Conservation (phyloP, 768 basidiomycete species). For the Mycena leptocephala region DNA sequence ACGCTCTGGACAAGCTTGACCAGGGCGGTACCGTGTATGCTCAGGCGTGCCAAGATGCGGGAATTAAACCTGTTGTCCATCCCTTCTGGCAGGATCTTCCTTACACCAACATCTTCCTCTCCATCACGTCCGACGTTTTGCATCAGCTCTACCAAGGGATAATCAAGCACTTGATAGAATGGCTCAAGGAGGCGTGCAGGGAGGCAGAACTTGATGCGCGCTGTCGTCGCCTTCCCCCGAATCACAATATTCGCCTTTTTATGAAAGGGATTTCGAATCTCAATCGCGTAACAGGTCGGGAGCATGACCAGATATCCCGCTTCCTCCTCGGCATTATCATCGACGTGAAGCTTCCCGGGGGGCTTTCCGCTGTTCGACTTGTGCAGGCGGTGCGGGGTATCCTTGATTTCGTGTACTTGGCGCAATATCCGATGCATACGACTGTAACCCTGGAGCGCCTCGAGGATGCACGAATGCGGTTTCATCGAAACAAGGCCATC, state of each 20-base stretch:
- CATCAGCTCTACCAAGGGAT: too few species aligned
- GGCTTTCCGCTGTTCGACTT: neutral
- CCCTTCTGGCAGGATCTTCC: conserved; percentile 40
- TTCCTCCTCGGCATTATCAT: too few species aligned
- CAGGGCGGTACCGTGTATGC: conserved; percentile 1
- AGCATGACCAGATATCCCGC: too few species aligned
- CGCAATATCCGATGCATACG: neutral
- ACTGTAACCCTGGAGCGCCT: neutral
- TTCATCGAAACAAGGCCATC: neutral
- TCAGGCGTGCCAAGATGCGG: conserved; percentile 1
- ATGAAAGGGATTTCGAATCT: conserved; percentile 51
- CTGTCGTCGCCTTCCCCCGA: too few species aligned
- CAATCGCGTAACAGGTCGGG: conserved; percentile 53
- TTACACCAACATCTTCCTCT: too few species aligned
- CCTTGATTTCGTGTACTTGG: neutral
- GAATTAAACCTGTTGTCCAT: conserved; percentile 30
- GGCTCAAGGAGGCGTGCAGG: too few species aligned
- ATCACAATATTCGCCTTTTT: conserved; percentile 34
- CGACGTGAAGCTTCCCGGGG: conserved; percentile 33
- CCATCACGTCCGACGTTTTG: too few species aligned
- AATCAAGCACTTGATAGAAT: too few species aligned
- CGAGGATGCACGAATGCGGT: neutral
- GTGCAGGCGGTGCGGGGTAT: neutral
- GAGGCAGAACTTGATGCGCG: conserved; percentile 37
- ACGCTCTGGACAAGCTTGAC: neutral